Evolutionary conservation across 2,329 filamentous ascomycete species (phyloP).

Genomic region (Neopestalotiopsis sp.): DNA sequence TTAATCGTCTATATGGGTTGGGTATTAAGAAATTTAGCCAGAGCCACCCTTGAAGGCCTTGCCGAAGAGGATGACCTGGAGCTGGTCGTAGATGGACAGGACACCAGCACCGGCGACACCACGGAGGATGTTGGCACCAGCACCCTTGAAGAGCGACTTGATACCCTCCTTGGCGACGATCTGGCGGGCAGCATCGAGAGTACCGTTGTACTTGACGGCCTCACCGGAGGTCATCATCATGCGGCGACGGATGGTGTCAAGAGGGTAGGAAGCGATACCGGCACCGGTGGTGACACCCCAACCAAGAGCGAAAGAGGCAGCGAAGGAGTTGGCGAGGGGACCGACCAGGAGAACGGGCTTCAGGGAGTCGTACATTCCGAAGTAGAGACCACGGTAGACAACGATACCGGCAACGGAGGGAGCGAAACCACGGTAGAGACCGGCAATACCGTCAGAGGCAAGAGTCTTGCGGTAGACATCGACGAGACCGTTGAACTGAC

Average conservation of each 20-base stretch:
- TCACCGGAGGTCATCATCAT: constrained; percentile 99
- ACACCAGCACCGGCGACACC: constrained; percentile 99
- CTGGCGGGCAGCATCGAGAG: constrained; percentile 92
- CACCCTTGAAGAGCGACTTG: constrained; percentile 99
- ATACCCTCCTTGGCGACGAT: constrained; percentile 98
- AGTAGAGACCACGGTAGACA: constrained; percentile 99
- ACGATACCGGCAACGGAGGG: constrained; percentile 98
- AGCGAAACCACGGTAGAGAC: constrained; percentile 99
- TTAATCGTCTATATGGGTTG: constrained; percentile 47
- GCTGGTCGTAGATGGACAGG: constrained; percentile 99
- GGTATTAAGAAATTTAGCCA: constrained; percentile 47
- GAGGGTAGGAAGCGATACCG: constrained; percentile 99
- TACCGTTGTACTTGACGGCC: constrained; percentile 99
- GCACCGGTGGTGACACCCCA: constrained; percentile 99
- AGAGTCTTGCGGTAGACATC: constrained; percentile 99
- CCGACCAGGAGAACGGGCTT: constrained; percentile 98
- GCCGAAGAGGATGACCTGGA: constrained; percentile 98
- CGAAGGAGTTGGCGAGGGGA: constrained; percentile 95
- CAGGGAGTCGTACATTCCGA: constrained; percentile 99
- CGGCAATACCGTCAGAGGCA: constrained; percentile 95
- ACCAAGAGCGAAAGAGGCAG: constrained; percentile 97
- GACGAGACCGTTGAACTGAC: constrained; percentile 99
- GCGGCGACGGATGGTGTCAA: constrained; percentile 99
- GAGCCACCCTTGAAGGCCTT: constrained; percentile 90
- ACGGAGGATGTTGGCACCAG: constrained; percentile 99